phyloP scores from a whole-genome alignment of 2,329 filamentous ascomycete genomes.

The Macroventuria anomochaeta region DNA sequence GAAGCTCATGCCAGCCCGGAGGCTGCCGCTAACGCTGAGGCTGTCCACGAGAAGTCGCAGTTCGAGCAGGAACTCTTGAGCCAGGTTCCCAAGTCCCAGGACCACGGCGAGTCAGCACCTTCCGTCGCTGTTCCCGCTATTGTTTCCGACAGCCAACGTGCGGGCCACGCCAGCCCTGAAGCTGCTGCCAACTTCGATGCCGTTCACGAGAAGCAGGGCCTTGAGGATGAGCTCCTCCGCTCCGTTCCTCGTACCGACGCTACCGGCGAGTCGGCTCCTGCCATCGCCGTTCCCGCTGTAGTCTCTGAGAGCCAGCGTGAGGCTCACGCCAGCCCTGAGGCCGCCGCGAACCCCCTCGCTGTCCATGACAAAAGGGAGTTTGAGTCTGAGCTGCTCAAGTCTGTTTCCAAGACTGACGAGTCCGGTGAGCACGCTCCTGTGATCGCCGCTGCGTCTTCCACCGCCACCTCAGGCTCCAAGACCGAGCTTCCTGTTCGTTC shows the following conservation, averaged over 20 bases:
- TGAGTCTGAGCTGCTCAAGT: constrained; percentile 68
- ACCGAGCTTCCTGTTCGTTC: constrained; percentile 43
- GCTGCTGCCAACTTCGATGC: constrained; percentile 69
- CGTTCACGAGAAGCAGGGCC: constrained; percentile 72
- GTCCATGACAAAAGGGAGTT: constrained; percentile 74
- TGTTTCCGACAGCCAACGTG: constrained; percentile 72
- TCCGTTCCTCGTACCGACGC: constrained; percentile 48
- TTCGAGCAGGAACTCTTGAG: constrained; percentile 71
- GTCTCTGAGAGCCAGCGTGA: constrained; percentile 73
- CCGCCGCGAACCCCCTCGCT: constrained; percentile 67
- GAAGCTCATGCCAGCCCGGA: constrained; percentile 68
- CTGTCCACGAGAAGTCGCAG: constrained; percentile 72
- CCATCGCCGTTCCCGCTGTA: constrained; percentile 22
- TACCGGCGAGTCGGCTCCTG: constrained; percentile 46
- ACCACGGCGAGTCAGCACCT: constrained; percentile 47
- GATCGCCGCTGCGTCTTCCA: constrained; percentile 23
- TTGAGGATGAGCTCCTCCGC: constrained; percentile 71
- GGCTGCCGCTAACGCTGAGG: constrained; percentile 67
- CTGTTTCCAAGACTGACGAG: constrained; percentile 48
- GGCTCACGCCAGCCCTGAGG: constrained; percentile 68
- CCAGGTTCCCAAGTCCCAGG: constrained; percentile 47
- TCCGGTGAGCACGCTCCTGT: constrained; percentile 46
- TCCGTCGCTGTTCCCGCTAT: constrained; percentile 23
- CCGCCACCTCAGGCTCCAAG: constrained; percentile 17
- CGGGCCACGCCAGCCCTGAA: constrained; percentile 67